These are phyloP conservation scores for Heliosperma pusillum DNA, from an alignment of 148 eudicot species.

Conservation along the genomic window DNA sequence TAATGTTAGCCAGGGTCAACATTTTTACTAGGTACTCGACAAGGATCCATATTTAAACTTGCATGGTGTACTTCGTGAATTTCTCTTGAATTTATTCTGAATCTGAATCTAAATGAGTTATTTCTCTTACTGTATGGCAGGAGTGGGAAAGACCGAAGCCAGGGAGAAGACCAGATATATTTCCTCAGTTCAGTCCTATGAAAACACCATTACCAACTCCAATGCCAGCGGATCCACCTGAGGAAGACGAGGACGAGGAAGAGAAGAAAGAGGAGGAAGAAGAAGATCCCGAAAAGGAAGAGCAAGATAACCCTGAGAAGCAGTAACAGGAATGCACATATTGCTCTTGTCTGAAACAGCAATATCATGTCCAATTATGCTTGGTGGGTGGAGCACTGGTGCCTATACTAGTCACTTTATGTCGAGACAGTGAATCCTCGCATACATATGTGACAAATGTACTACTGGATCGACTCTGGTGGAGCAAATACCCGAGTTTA, in stretches of 20 bases:
- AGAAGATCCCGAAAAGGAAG: slow-evolving; percentile 50
- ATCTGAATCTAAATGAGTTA: not conserved
- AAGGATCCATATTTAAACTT: not conserved
- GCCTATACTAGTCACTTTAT: not conserved
- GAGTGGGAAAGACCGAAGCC: slow-evolving; percentile 89
- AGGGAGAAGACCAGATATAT: slow-evolving; percentile 75
- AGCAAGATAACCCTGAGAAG: slow-evolving; percentile 41
- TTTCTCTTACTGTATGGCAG: slow-evolving; percentile 34
- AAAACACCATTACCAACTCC: slow-evolving; percentile 97
- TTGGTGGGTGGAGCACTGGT: slow-evolving; percentile 11
- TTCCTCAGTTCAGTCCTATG: slow-evolving; percentile 93
- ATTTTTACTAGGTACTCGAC: not conserved
- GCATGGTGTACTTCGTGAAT: not conserved
- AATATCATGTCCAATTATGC: not conserved
- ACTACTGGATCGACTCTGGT: not conserved
- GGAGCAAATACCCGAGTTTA: not conserved
- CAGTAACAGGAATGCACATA: not conserved
- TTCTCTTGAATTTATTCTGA: not conserved
- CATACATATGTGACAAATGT: not conserved
- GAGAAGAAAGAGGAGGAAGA: slow-evolving; percentile 53
- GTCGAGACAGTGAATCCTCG: not conserved
- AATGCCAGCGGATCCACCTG: slow-evolving; percentile 79
- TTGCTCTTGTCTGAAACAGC: not conserved
- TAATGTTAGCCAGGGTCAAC: not conserved
- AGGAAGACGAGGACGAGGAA: slow-evolving; percentile 77